Conservation (phyloP, 208 protist genomes). For the Crithidia expoeki region DNA sequence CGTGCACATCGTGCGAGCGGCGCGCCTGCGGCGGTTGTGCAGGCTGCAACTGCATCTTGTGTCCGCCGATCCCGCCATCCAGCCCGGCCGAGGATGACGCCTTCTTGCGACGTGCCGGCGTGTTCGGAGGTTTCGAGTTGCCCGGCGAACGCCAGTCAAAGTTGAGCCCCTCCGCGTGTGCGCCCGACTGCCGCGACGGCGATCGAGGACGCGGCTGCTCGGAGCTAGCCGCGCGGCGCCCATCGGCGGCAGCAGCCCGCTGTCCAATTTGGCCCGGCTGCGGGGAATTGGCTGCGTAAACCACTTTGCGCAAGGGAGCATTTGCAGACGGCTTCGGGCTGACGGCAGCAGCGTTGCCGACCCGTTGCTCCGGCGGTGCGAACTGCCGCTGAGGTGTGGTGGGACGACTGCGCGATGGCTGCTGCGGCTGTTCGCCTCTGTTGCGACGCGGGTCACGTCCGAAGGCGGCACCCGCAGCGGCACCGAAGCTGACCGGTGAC, state of each 20-base stretch:
- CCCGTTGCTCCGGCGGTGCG: slow-evolving; percentile 8
- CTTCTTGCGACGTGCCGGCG: slow-evolving; percentile 16
- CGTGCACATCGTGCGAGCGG: slow-evolving; percentile 12
- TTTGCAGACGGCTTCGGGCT: neutral
- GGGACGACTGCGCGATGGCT: slow-evolving; percentile 16
- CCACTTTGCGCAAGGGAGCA: slow-evolving; percentile 19
- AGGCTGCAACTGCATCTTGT: slow-evolving; percentile 25
- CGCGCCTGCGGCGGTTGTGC: slow-evolving; percentile 10
- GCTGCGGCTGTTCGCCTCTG: slow-evolving; percentile 1
- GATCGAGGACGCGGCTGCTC: slow-evolving; percentile 16
- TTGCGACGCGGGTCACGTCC: slow-evolving; percentile 30
- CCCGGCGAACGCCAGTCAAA: slow-evolving; percentile 20
- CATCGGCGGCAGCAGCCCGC: neutral
- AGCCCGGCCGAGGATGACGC: slow-evolving; percentile 12
- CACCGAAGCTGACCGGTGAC: slow-evolving; percentile 15
- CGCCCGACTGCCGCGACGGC: neutral
- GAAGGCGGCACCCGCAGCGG: slow-evolving; percentile 26
- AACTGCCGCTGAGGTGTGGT: slow-evolving; percentile 21
- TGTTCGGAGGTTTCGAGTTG: slow-evolving; percentile 7
- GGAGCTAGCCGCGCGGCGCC: slow-evolving; percentile 1
- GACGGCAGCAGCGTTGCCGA: slow-evolving; percentile 8
- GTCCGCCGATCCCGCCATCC: slow-evolving; percentile 17
- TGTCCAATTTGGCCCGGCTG: slow-evolving; percentile 15
- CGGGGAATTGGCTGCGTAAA: slow-evolving; percentile 35
- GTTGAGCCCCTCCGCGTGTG: slow-evolving; percentile 6